Conservation (phyloP, 2,329 filamentous ascomycete species). For the Ceratocystiopsis sp. region DNA sequence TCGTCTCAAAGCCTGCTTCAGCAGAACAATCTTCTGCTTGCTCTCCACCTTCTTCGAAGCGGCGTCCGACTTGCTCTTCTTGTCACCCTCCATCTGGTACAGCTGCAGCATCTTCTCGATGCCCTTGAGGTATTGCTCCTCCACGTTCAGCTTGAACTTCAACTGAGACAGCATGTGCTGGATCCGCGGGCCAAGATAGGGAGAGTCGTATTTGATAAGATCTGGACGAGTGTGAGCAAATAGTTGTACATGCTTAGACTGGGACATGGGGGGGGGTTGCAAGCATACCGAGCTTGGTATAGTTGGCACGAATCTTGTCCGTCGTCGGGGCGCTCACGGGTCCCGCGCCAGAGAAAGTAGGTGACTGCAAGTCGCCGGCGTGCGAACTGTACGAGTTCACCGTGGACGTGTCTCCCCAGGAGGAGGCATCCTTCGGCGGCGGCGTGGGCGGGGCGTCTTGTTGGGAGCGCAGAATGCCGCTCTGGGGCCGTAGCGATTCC, state of each 20-base stretch:
- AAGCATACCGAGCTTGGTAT: slow-evolving; percentile 76
- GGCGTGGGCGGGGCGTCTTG: slow-evolving; percentile 38
- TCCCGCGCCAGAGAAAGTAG: background rate
- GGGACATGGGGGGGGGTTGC: background rate
- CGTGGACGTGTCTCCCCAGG: slow-evolving; percentile 33
- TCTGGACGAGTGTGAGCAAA: slow-evolving; percentile 33
- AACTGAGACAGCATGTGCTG: slow-evolving; percentile 98
- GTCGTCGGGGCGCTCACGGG: slow-evolving; percentile 16
- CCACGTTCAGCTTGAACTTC: slow-evolving; percentile 96
- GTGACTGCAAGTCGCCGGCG: slow-evolving; percentile 35
- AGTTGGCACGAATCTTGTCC: slow-evolving; percentile 71
- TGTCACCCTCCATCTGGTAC: slow-evolving; percentile 92
- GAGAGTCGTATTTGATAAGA: slow-evolving; percentile 95
- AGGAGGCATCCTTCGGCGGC: slow-evolving; percentile 53
- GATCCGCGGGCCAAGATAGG: slow-evolving; percentile 87
- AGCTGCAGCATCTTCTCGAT: slow-evolving; percentile 99
- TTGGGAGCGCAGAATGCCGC: slow-evolving; percentile 27
- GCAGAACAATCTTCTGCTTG: slow-evolving; percentile 89
- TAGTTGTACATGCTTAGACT: background rate
- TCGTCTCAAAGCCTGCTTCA: slow-evolving; percentile 90
- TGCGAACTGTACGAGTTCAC: slow-evolving; percentile 39
- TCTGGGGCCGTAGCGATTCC: slow-evolving; percentile 24
- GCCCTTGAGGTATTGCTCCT: slow-evolving; percentile 96
- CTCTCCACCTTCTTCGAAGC: slow-evolving; percentile 82
- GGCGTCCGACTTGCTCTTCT: slow-evolving; percentile 87